These are phyloP conservation scores for Lablab purpureus DNA, from an alignment of 306 rosid species.

Conservation along the genomic window DNA sequence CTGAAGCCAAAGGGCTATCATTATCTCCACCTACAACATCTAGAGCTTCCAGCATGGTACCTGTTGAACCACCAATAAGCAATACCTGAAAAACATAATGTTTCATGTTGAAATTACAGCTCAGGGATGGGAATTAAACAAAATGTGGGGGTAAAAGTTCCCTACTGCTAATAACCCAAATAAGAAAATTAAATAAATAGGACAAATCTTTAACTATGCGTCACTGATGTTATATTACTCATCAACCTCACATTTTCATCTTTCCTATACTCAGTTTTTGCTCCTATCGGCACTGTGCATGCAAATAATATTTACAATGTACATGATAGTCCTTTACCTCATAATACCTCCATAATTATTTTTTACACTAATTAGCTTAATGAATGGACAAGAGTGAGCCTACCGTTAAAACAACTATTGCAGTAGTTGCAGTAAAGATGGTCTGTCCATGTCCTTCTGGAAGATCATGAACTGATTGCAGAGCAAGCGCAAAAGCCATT, in stretches of 20 bases:
- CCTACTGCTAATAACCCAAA: not conserved
- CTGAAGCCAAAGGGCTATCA: constrained; percentile 65
- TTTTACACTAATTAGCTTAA: constrained; percentile 36
- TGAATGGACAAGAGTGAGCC: constrained; percentile 42
- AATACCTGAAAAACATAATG: constrained; percentile 72
- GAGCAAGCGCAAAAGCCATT: constrained; percentile 98
- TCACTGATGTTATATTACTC: constrained; percentile 7
- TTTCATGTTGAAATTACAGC: constrained; percentile 23
- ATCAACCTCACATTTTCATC: constrained; percentile 24
- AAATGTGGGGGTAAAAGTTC: not conserved
- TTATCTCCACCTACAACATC: constrained; percentile 91
- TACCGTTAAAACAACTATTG: constrained; percentile 97
- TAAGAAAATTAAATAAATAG: not conserved
- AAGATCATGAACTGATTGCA: constrained; percentile 98
- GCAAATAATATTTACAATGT: constrained; percentile 13
- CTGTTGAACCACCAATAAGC: constrained; percentile 97
- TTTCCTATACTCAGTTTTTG: constrained; percentile 1
- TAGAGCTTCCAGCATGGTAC: constrained; percentile 94
- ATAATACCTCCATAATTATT: constrained; percentile 4
- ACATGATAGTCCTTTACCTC: not conserved
- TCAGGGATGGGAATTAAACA: not conserved
- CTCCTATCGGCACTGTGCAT: constrained; percentile 14
- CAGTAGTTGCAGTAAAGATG: constrained; percentile 96
- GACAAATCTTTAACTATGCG: not conserved
- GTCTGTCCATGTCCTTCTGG: constrained; percentile 99